Percentiles rank a stretch among this genome's conserved stretches.
phyloP scores from a whole-genome alignment of 1,284 basidiomycete genomes.

The Apiotrichum veenhuisii region DNA sequence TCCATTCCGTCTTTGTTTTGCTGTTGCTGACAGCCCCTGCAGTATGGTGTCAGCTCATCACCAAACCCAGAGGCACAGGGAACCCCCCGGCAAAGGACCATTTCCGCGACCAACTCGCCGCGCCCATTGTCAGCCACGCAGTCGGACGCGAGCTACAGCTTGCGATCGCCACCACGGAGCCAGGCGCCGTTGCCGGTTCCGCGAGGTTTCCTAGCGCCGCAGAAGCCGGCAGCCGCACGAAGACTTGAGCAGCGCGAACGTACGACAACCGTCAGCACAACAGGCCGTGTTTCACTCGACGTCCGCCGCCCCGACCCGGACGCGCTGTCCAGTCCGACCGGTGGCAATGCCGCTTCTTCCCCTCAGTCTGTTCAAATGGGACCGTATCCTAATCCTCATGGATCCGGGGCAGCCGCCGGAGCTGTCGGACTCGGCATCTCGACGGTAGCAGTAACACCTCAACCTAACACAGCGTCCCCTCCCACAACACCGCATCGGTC shows the following conservation, averaged over 20 bases:
- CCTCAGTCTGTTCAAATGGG: background rate
- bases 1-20: background rate
- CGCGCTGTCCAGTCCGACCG: background rate
- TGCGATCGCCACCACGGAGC: conserved; percentile 27
- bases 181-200: conserved; percentile 37
- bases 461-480: background rate
- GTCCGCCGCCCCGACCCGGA: background rate
- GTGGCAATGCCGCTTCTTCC: background rate
- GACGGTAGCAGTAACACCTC: background rate
- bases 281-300: conserved; percentile 6
- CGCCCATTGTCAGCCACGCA: conserved; percentile 13
- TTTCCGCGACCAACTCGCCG: conserved; percentile 14
- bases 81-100: conserved; percentile 3
- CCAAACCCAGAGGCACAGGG: conserved; percentile 9
- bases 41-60: conserved; percentile 6
- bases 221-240: conserved; percentile 39
- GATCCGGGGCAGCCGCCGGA: background rate
- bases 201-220: conserved; percentile 38
- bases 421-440: background rate
- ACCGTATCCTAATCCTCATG: background rate
- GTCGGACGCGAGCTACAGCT: conserved; percentile 15
- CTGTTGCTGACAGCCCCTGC: conserved; percentile 1
- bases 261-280: conserved; percentile 18
- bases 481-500: background rate
- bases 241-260: conserved; percentile 32